A percentile compares a stretch with the other conserved stretches of the same genome.
These are phyloP conservation scores for Fusarium kyushuense DNA, from an alignment of 2,329 filamentous ascomycete species.

Conservation along the genomic window DNA sequence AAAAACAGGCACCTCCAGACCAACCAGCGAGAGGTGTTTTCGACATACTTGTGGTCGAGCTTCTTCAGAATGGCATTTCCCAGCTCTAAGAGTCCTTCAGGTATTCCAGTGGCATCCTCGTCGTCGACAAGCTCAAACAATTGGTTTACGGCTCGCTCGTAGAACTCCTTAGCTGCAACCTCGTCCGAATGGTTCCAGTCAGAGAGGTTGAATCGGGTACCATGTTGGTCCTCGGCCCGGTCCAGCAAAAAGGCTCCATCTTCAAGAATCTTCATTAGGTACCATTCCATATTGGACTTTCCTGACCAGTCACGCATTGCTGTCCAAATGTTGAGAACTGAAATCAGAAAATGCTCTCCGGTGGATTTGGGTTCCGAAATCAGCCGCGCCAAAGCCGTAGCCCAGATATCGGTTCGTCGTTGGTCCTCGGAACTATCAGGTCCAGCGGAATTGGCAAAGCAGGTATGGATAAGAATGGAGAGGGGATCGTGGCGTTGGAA, in stretches of 20 bases:
- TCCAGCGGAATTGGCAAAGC: conserved; percentile 87
- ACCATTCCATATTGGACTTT: conserved; percentile 90
- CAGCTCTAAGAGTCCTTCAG: conserved; percentile 84
- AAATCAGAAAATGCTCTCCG: conserved; percentile 83
- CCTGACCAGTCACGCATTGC: conserved; percentile 90
- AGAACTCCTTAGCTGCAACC: conserved; percentile 88
- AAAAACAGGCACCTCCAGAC: conserved; percentile 94
- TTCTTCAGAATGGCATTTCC: conserved; percentile 85
- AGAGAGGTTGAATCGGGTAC: conserved; percentile 76
- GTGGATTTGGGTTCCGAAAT: conserved; percentile 81
- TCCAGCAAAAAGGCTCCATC: conserved; percentile 92
- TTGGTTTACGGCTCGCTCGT: conserved; percentile 81
- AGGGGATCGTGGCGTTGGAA: conserved; percentile 91
- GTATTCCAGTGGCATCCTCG: conserved; percentile 85
- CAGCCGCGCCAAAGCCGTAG: conserved; percentile 84
- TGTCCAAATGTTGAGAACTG: conserved; percentile 89
- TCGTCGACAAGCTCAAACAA: conserved; percentile 90
- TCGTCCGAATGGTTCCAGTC: conserved; percentile 83
- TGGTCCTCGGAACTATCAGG: conserved; percentile 85
- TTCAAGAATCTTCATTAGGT: conserved; percentile 93
- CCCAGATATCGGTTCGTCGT: conserved; percentile 86
- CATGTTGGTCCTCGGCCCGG: conserved; percentile 81
- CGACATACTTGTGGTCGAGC: conserved; percentile 77
- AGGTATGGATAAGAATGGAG: conserved; percentile 85
- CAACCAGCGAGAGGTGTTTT: conserved; percentile 83